A percentile compares a stretch with the other conserved stretches of the same genome.
Evolutionary conservation across 257 asterid genomes (phyloP).

Genomic region (Solanum medicagineum): DNA sequence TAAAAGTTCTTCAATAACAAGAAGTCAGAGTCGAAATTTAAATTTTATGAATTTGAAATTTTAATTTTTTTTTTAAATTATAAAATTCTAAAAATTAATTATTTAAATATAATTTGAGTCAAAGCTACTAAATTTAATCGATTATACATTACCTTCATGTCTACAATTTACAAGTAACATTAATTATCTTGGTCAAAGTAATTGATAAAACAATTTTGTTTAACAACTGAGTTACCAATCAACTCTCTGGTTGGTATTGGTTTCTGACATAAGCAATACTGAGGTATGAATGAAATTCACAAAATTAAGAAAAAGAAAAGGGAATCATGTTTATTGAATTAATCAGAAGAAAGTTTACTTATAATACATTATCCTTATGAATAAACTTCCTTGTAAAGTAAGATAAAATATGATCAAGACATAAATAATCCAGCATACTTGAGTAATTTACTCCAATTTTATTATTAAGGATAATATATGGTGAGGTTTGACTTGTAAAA

Average conservation of each 20-base stretch:
- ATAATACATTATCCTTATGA: not conserved
- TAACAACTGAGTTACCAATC: not conserved
- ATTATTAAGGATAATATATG: not conserved
- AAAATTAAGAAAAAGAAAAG: not conserved
- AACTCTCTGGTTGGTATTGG: not conserved
- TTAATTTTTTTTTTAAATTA: not conserved
- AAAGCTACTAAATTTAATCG: not conserved
- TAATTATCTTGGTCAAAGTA: no score
- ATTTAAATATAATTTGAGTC: not conserved
- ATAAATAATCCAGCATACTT: not conserved
- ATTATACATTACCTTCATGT: no score
- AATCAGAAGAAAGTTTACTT: not conserved
- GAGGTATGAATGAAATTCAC: not conserved
- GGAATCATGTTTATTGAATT: not conserved
- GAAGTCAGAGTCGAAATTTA: not conserved
- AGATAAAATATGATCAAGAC: not conserved
- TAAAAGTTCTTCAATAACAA: not conserved
- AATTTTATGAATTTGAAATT: not conserved
- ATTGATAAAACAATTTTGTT: not conserved
- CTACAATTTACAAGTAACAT: not conserved
- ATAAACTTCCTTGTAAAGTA: not conserved
- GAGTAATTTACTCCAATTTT: not conserved
- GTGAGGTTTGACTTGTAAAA: not conserved
- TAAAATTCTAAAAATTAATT: no score
- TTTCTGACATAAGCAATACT: not conserved